Base-by-base conservation (phyloP, 352 stramenopile genomes). In the Thalassiosira mediterranea region DNA sequence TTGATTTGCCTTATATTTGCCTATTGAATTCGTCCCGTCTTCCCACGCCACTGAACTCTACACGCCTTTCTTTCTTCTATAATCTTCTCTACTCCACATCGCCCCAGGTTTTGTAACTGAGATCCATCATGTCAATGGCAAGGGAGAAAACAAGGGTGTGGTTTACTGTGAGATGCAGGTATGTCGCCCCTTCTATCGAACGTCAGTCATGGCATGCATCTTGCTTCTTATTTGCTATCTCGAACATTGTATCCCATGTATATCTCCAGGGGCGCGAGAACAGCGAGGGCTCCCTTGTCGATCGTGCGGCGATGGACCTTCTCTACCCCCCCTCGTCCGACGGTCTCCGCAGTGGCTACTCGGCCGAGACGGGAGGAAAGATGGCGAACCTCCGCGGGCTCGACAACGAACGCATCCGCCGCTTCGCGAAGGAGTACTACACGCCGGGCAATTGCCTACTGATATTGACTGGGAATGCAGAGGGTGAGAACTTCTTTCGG, bases 381-480 rank as follows among this genome's bases (percentile, higher is more conserved):
- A 72, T 83, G 59, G 32, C 53, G 13, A 85, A 87, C 40, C 51
- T 91, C 10, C 76, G 81, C 4, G 28, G 19, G 2, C 62, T 91
- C 3, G 57, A 21, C 7, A 57, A 72, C 3, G 76, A 81, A 11
- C 67, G 80, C 58, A 68, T 88, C 13, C 51, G 63, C 17, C 54
- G 78, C 2, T 90, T 81, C 57, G 81, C 89, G 72, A n/a, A 44
- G 21, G 79, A 88, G 21, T 89, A 77, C 38, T 90, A 90, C 49
- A 73, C 74, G n/a, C 64, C 84, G 0, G 81, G 88, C 25, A 91
- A 91, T 68, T 42, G 72, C 21, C 67, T 83, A 25, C 25, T 91
- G 11, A 38, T 91, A 11, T 46, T 91, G 25, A 81, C 78, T n/a
- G 81, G 81, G 2, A 75, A 73, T 60, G 76, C 87, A 7, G 40